Percentiles rank a stretch among this genome's conserved stretches.
Evolutionary conservation across 2,329 filamentous ascomycete species (phyloP).

Genomic region (Sclerotinia trifoliorum): DNA sequence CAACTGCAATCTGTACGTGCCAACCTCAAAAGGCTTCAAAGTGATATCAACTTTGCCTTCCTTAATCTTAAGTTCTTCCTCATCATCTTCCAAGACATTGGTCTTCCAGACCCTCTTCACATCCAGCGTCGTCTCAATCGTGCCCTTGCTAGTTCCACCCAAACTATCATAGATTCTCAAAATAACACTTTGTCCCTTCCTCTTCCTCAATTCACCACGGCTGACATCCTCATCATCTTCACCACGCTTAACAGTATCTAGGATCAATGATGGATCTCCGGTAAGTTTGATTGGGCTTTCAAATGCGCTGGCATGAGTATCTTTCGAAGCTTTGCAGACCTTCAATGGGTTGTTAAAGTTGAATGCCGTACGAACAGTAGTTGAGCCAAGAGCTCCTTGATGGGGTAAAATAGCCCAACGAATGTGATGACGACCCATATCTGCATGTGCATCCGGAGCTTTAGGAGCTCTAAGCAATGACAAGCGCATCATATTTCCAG

Average conservation of each 20-base stretch:
- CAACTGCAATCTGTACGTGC: constrained; percentile 68
- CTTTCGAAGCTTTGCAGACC: constrained; percentile 47
- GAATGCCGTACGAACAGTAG: constrained; percentile 78
- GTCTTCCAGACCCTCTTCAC: constrained; percentile 78
- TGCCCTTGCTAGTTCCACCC: constrained; percentile 74
- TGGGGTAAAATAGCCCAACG: constrained; percentile 91
- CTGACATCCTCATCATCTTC: constrained; percentile 78
- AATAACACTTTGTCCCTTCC: constrained; percentile 76
- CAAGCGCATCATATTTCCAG: constrained; percentile 84
- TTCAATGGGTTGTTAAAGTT: constrained; percentile 85
- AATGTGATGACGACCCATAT: constrained; percentile 87
- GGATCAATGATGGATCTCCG: constrained; percentile 65
- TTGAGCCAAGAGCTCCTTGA: constrained; percentile 64
- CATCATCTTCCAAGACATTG: constrained; percentile 86
- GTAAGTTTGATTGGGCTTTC: constrained; percentile 63
- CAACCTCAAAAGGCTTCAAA: constrained; percentile 80
- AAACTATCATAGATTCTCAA: constrained; percentile 84
- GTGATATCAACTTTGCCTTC: constrained; percentile 58
- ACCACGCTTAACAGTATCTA: constrained; percentile 93
- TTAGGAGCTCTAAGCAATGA: constrained; percentile 85
- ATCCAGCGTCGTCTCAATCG: constrained; percentile 63
- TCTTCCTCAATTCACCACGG: constrained; percentile 58
- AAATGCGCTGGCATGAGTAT: constrained; percentile 45
- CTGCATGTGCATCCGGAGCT: constrained; percentile 87
- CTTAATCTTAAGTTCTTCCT: constrained; percentile 57